Conservation (phyloP, 371 early-diverging fungal species). For the Rhizomucor miehei region DNA sequence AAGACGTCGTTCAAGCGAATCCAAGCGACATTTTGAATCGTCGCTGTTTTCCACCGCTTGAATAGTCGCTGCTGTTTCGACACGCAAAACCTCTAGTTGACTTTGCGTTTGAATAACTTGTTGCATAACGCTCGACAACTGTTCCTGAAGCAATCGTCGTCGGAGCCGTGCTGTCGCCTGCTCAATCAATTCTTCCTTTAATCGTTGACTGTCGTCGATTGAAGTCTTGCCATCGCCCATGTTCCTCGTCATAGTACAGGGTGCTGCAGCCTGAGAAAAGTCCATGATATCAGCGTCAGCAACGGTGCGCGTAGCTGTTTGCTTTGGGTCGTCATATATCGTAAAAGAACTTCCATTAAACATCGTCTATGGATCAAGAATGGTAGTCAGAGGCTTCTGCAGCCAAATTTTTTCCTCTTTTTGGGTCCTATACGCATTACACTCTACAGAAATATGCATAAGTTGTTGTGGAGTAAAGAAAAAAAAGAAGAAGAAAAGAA, state of each 20-base stretch:
- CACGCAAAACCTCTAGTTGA: constrained; percentile 26
- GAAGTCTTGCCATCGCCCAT: no score
- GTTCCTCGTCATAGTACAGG: not conserved
- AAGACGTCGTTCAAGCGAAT: constrained; percentile 35
- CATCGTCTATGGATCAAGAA: no score
- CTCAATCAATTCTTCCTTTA: constrained; percentile 18
- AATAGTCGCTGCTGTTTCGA: constrained; percentile 29
- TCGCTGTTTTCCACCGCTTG: constrained; percentile 22
- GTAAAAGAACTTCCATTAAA: no score
- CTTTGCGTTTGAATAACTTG: constrained; percentile 21
- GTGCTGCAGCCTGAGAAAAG: constrained; percentile 2
- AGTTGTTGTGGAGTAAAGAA: no score
- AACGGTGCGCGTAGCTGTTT: constrained; percentile 1
- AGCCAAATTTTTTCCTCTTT: no score
- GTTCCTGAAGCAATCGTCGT: constrained; percentile 22
- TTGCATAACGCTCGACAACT: constrained; percentile 25
- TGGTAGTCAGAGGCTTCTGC: no score
- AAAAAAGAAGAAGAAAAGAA: no score
- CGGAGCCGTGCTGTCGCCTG: constrained; percentile 21
- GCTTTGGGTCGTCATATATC: not conserved
- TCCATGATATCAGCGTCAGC: constrained; percentile 12
- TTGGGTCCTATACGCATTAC: no score
- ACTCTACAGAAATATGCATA: no score
- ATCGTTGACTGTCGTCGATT: constrained; percentile 1
- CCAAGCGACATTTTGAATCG: constrained; percentile 24